These are phyloP conservation scores for Isoetes taiwanensis DNA, from an alignment of 75 land plant species.

Conservation along the genomic window DNA sequence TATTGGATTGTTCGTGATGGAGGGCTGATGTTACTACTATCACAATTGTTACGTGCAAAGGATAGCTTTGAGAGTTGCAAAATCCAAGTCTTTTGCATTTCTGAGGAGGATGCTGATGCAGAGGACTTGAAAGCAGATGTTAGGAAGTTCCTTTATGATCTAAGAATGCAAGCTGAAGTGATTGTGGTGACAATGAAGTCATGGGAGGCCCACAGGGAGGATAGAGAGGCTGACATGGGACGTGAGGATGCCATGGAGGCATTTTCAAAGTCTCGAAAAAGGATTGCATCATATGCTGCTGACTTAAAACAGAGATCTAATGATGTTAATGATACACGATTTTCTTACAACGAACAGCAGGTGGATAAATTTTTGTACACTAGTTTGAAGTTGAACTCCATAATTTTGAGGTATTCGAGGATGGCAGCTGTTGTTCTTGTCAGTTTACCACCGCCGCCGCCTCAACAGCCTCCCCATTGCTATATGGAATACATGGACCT, in stretches of 20 bases:
- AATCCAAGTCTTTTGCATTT: slow-evolving; percentile 96
- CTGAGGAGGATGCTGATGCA: slow-evolving; percentile 92
- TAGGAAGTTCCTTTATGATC: slow-evolving; percentile 90
- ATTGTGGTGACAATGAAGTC: slow-evolving; percentile 90
- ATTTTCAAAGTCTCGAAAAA: slow-evolving; percentile 58
- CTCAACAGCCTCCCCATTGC: slow-evolving; percentile 75
- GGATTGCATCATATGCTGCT: slow-evolving; percentile 40
- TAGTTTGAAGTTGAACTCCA: slow-evolving; percentile 79
- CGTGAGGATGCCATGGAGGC: slow-evolving; percentile 85
- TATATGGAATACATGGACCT: slow-evolving; percentile 99
- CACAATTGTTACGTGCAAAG: slow-evolving; percentile 88
- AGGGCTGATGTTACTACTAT: slow-evolving; percentile 93
- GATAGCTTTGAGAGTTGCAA: slow-evolving; percentile 97
- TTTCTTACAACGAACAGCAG: slow-evolving; percentile 61
- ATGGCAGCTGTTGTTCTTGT: slow-evolving; percentile 98
- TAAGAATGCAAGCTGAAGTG: slow-evolving; percentile 97
- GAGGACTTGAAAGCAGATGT: slow-evolving; percentile 89
- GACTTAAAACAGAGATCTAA: slow-evolving; percentile 39
- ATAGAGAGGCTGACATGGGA: slow-evolving; percentile 30
- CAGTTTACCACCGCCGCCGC: slow-evolving; percentile 92
- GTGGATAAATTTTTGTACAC: slow-evolving; percentile 92
- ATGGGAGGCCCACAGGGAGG: slow-evolving; percentile 73
- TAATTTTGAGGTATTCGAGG: slow-evolving; percentile 77
- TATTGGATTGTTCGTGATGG: slow-evolving; percentile 99
- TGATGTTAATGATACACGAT: slow-evolving; percentile 41